Percentiles rank a stretch among this genome's conserved stretches.
Evolutionary conservation across 2,329 filamentous ascomycete species (phyloP).

Genomic region (Myrmaecium sp.): DNA sequence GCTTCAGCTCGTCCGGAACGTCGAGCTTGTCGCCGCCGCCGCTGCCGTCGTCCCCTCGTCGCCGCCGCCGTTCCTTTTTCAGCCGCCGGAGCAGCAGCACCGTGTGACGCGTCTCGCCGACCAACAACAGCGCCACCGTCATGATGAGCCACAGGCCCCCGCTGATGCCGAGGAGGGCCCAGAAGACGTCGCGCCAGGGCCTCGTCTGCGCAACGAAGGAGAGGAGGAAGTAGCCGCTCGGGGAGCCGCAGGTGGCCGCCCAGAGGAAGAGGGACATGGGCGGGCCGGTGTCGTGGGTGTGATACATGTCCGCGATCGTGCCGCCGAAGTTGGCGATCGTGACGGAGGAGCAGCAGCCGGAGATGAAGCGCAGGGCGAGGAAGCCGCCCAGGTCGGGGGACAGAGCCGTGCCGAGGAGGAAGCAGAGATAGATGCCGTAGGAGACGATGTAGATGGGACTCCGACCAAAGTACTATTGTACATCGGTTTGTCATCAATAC

Average conservation of each 20-base stretch:
- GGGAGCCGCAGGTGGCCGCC: slow-evolving; percentile 29
- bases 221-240: slow-evolving; percentile 29
- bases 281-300: slow-evolving; percentile 24
- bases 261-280: slow-evolving; percentile 28
- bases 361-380: slow-evolving; percentile 25
- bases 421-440: slow-evolving; percentile 25
- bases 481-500: slow-evolving; percentile 4
- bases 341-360: slow-evolving; percentile 27
- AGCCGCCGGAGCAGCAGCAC: slow-evolving; percentile 24
- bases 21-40: slow-evolving; percentile 13
- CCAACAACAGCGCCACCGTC: slow-evolving; percentile 16
- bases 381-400: slow-evolving; percentile 25
- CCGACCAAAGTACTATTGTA: slow-evolving; percentile 22
- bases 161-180: slow-evolving; percentile 29
- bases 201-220: slow-evolving; percentile 27
- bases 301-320: slow-evolving; percentile 28
- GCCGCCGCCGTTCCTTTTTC: slow-evolving; percentile 11
- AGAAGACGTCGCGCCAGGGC: slow-evolving; percentile 28
- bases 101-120: slow-evolving; percentile 29
- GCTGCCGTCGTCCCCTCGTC: too few species aligned
- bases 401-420: slow-evolving; percentile 27
- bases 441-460: slow-evolving; percentile 26
- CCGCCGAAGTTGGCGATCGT: slow-evolving; percentile 25
- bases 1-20: slow-evolving; percentile 22
- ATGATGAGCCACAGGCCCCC: slow-evolving; percentile 27